Percentiles rank a stretch among this genome's conserved stretches.
Conservation (phyloP, 345 rosid genomes). For the Acer saccharum region DNA sequence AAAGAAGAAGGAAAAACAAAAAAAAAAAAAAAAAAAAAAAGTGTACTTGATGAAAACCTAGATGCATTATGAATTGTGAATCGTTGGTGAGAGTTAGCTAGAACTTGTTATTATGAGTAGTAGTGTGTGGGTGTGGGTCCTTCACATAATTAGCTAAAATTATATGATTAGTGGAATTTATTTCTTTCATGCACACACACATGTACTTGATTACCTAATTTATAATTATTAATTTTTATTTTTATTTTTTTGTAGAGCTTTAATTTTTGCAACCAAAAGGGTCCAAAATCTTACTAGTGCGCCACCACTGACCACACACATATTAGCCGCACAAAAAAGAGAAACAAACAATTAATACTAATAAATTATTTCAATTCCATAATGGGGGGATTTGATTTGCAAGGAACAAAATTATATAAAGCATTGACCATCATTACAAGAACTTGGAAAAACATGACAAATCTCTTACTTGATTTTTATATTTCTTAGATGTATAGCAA, state of each 20-base stretch:
- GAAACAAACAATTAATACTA: background rate
- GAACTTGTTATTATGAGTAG: background rate
- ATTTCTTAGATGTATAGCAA: background rate
- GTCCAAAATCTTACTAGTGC: slow-evolving; percentile 7
- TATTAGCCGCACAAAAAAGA: slow-evolving; percentile 1
- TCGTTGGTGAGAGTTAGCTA: background rate
- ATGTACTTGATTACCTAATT: background rate
- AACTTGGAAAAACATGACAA: background rate
- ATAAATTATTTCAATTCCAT: background rate
- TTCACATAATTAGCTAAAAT: background rate
- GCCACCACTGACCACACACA: background rate
- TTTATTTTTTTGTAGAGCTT: no score
- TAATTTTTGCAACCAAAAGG: background rate
- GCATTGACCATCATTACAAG: slow-evolving; percentile 10
- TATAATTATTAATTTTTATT: background rate
- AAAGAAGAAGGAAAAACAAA: no score
- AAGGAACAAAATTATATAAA: slow-evolving; percentile 21
- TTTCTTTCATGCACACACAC: background rate
- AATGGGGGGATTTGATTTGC: background rate
- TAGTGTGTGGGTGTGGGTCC: background rate
- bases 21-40: no score
- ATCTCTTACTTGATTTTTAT: background rate
- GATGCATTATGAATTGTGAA: background rate
- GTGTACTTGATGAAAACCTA: background rate
- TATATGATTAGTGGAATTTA: slow-evolving; percentile 12